Evolutionary conservation across 1,284 basidiomycete genomes (phyloP).

Genomic region (Irpex sp.): DNA sequence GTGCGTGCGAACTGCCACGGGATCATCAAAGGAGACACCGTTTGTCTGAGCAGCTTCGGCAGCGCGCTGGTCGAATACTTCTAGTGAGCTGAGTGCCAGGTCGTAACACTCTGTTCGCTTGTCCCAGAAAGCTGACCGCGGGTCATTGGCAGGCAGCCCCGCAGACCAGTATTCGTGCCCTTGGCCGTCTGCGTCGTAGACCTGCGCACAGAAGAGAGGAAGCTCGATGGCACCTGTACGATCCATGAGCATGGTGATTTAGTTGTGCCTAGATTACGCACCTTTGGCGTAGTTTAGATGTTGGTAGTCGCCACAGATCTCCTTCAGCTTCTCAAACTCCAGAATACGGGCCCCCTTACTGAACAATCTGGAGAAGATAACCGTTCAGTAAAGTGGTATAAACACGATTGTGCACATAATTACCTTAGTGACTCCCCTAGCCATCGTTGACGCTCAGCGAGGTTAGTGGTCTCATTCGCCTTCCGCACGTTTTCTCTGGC

Average conservation of each 20-base stretch:
- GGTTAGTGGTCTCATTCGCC: conserved; percentile 79
- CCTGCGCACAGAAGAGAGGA: conserved; percentile 80
- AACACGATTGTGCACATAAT: conserved; percentile 28
- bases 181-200: conserved; percentile 74
- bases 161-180: conserved; percentile 79
- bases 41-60: conserved; percentile 19
- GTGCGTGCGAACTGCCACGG: conserved; percentile 64
- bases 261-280: conserved; percentile 21
- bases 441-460: conserved; percentile 68
- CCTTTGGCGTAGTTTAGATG: conserved; percentile 81
- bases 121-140: conserved; percentile 57
- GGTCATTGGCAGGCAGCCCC: conserved; percentile 59
- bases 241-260: neutral
- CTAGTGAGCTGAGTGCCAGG: conserved; percentile 78
- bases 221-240: conserved; percentile 78
- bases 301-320: conserved; percentile 85
- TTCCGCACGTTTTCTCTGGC: conserved; percentile 92
- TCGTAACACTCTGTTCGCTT: conserved; percentile 77
- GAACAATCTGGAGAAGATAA: conserved; percentile 60
- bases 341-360: conserved; percentile 83
- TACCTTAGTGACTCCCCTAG: conserved; percentile 81
- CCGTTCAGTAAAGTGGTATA: neutral
- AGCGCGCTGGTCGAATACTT: conserved; percentile 65
- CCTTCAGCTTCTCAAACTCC: conserved; percentile 80
- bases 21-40: conserved; percentile 40